phyloP scores from a whole-genome alignment of 163 green algal genomes.

The Chloromonas sp. region DNA sequence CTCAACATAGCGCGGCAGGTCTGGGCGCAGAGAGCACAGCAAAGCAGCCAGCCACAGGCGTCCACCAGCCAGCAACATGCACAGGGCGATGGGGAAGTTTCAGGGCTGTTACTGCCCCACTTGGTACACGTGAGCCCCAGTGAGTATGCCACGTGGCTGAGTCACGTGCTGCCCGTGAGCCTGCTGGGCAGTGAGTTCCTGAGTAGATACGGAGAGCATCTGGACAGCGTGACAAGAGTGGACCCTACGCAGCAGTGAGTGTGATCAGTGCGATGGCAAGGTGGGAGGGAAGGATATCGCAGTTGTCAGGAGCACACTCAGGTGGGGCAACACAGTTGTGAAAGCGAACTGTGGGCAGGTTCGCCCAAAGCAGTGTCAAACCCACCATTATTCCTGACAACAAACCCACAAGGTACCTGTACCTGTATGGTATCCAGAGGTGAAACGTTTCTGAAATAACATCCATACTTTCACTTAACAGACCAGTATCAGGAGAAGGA shows the following conservation, averaged over 20 bases:
- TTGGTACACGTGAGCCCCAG: constrained; percentile 54
- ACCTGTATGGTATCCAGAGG: too few species aligned
- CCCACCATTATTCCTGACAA: background rate
- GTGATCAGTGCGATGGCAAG: constrained; percentile 1
- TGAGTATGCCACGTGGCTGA: constrained; percentile 34
- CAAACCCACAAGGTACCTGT: background rate
- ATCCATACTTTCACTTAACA: too few species aligned
- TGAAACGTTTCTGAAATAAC: too few species aligned
- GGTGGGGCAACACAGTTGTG: background rate
- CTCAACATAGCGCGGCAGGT: constrained; percentile 41
- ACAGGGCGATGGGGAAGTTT: background rate
- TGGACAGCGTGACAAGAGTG: constrained; percentile 67
- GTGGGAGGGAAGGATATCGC: background rate
- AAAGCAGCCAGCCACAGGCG: background rate
- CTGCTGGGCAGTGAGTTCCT: constrained; percentile 74
- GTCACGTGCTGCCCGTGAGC: constrained; percentile 48
- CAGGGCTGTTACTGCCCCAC: constrained; percentile 23
- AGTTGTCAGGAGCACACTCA: background rate
- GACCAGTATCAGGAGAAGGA: too few species aligned
- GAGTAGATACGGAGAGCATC: constrained; percentile 51
- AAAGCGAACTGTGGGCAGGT: background rate
- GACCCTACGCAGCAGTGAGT: constrained; percentile 33
- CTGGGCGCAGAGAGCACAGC: background rate
- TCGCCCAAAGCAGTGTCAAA: background rate
- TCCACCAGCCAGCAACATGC: background rate